Percentiles rank a stretch among this genome's conserved stretches.
Conservation (phyloP, 2,329 filamentous ascomycete genomes). For the Fusarium sp. region DNA sequence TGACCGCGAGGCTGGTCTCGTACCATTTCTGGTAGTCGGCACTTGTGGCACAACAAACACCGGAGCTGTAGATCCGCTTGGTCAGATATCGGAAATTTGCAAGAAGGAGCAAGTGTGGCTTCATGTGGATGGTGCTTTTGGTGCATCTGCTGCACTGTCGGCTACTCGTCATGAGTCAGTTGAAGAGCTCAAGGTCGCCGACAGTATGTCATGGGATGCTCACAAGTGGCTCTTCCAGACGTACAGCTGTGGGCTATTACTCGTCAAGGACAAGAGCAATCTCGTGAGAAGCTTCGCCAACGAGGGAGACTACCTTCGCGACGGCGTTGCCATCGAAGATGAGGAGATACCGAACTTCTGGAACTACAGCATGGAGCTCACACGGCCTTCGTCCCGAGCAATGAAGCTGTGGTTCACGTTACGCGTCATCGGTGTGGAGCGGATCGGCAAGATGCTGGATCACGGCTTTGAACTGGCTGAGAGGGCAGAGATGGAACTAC, state of each 20-base stretch:
- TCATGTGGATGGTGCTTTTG: constrained; percentile 47
- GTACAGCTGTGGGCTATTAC: constrained; percentile 43
- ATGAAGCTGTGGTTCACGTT: constrained; percentile 50
- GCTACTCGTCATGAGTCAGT: constrained; percentile 22
- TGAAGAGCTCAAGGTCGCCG: constrained; percentile 30
- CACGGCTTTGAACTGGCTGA: constrained; percentile 44
- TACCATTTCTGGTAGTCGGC: constrained; percentile 28
- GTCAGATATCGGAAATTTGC: constrained; percentile 16
- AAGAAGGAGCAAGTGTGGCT: constrained; percentile 38
- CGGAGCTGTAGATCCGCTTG: constrained; percentile 22
- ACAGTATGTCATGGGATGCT: constrained; percentile 49
- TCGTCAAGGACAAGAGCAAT: constrained; percentile 39
- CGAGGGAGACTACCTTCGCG: constrained; percentile 45
- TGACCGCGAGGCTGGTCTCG: constrained; percentile 9
- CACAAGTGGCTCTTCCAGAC: constrained; percentile 51
- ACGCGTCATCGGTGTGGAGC: constrained; percentile 40
- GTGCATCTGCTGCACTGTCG: constrained; percentile 43
- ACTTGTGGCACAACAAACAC: constrained; percentile 39
- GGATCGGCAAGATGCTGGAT: constrained; percentile 44
- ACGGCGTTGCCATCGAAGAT: constrained; percentile 42
- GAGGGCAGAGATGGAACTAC: constrained; percentile 37
- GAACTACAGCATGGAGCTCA: constrained; percentile 48
- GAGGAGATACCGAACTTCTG: constrained; percentile 48
- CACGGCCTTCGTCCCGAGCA: constrained; percentile 37
- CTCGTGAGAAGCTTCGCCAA: constrained; percentile 44